These are phyloP conservation scores for Cladophialophora immunda DNA, from an alignment of 2,329 filamentous ascomycete genomes.

Conservation along the genomic window DNA sequence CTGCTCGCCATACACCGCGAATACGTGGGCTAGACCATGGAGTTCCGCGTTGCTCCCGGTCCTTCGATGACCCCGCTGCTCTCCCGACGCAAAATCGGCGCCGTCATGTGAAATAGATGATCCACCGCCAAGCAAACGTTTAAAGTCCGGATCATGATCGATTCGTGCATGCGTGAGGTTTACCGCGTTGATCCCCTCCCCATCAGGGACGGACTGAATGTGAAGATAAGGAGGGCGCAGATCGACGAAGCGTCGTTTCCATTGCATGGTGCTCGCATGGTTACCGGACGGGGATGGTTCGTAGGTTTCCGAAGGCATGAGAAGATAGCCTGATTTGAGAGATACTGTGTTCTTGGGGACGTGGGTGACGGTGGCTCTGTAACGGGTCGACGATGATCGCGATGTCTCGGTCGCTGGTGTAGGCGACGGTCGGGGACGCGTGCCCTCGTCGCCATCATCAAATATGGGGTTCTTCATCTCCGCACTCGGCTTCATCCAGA, in stretches of 20 bases:
- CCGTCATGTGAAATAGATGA: constrained; percentile 22
- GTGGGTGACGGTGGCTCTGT: constrained; percentile 78
- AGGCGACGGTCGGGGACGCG: constrained; percentile 48
- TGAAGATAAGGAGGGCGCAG: constrained; percentile 90
- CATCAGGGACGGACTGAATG: constrained; percentile 82
- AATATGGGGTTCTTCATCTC: constrained; percentile 53
- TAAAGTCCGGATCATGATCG: constrained; percentile 88
- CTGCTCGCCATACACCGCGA: constrained; percentile 91
- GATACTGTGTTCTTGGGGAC: constrained; percentile 82
- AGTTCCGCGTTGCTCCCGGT: constrained; percentile 39
- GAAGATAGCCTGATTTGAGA: constrained; percentile 85
- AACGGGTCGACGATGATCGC: constrained; percentile 64
- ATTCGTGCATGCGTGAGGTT: constrained; percentile 90
- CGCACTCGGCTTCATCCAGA: constrained; percentile 45
- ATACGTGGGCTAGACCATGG: constrained; percentile 73
- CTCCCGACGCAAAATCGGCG: constrained; percentile 33
- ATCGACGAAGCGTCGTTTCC: constrained; percentile 93
- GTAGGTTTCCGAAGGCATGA: constrained; percentile 79
- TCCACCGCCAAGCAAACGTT: constrained; percentile 72
- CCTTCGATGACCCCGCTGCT: constrained; percentile 41
- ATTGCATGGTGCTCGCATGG: constrained; percentile 70
- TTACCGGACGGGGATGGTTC: constrained; percentile 25
- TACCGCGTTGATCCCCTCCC: constrained; percentile 89
- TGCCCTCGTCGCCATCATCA: constrained; percentile 52
- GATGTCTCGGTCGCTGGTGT: constrained; percentile 27